Conservation (phyloP, 1,284 basidiomycete species). For the Moniliophthora roreri region DNA sequence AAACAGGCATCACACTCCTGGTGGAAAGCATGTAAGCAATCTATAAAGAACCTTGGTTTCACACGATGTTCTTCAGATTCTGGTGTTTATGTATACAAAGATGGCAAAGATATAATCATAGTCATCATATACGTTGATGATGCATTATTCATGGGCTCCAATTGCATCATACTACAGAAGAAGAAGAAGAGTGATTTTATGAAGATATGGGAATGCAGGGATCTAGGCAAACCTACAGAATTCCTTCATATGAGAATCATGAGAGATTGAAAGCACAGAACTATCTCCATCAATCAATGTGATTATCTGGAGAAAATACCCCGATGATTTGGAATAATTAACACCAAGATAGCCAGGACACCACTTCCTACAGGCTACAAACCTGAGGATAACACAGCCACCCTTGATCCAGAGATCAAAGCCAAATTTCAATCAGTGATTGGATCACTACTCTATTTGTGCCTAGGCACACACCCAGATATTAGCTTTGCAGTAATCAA, state of each 20-base stretch:
- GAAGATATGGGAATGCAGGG: conserved; percentile 16
- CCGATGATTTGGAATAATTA: conserved; percentile 13
- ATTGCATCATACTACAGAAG: conserved; percentile 1
- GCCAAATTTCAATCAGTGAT: conserved; percentile 19
- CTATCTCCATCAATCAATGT: conserved; percentile 16
- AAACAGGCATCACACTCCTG: conserved; percentile 31
- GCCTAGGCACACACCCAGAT: conserved; percentile 25
- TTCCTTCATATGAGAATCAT: conserved; percentile 15
- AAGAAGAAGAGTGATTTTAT: conserved; percentile 12
- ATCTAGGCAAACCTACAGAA: conserved; percentile 11
- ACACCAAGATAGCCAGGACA: conserved; percentile 16
- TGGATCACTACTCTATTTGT: conserved; percentile 23
- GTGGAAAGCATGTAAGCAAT: conserved; percentile 26
- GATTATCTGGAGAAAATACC: conserved; percentile 20
- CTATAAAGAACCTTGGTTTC: conserved; percentile 23
- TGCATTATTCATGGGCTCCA: conserved; percentile 1
- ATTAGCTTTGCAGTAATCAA: conserved; percentile 14
- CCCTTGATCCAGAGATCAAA: conserved; percentile 11
- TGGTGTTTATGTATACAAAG: conserved; percentile 21
- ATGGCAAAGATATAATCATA: conserved; percentile 16
- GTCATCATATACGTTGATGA: conserved; percentile 20
- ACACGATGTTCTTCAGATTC: conserved; percentile 19
- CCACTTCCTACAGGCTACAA: conserved; percentile 15
- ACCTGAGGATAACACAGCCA: conserved; percentile 5
- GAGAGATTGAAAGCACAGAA: not conserved